Conservation (phyloP, 768 basidiomycete species). For the Porpolomopsis calyptriformis region DNA sequence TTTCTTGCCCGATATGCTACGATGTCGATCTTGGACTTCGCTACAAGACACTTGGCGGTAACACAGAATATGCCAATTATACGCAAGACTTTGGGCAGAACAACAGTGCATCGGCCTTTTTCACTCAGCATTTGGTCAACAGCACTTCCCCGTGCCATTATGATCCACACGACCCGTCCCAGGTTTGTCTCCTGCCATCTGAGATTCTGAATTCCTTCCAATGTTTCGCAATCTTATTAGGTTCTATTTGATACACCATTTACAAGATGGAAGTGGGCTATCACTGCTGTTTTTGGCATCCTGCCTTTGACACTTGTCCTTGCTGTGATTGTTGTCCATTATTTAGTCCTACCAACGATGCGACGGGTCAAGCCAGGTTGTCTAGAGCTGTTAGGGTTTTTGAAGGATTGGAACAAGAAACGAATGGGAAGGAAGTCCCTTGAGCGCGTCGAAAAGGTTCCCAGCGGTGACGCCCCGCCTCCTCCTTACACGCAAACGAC, state of each 20-base stretch:
- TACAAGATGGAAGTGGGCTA: conserved; percentile 13
- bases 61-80: conserved; percentile 2
- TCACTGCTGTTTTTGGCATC: conserved; percentile 13
- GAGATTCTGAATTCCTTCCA: not conserved
- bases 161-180: conserved; percentile 8
- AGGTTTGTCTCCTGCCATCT: conserved; percentile 1
- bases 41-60: conserved; percentile 2
- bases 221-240: conserved; percentile 6
- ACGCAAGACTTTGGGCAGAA: conserved; percentile 11
- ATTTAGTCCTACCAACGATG: no score
- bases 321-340: no score
- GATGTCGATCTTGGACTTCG: conserved; percentile 7
- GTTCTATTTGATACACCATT: conserved; percentile 9
- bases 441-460: no score
- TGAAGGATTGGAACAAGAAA: no score
- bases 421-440: no score
- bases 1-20: conserved; percentile 13
- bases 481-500: no score
- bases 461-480: no score
- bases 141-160: conserved; percentile 12
- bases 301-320: conserved; percentile 3
- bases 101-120: conserved; percentile 7
- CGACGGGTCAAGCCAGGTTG: no score
- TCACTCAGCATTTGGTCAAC: conserved; percentile 6
- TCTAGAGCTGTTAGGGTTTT: no score